Evolutionary conservation across 2,329 filamentous ascomycete species (phyloP).

Genomic region (Aspergillus texensis): DNA sequence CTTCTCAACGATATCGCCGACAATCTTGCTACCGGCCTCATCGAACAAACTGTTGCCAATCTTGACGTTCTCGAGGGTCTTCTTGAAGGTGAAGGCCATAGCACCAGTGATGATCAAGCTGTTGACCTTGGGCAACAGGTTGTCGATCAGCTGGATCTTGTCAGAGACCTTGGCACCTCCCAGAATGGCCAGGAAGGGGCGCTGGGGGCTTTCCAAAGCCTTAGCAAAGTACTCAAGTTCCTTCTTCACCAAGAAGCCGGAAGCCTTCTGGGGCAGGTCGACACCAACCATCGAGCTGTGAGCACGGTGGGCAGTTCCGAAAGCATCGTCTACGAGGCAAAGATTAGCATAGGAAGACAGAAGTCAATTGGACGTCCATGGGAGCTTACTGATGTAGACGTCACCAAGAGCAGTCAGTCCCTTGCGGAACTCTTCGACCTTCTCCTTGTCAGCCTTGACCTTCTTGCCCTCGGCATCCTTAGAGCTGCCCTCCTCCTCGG

Average conservation of each 20-base stretch:
- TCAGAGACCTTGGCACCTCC: slow-evolving; percentile 98
- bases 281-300: slow-evolving; percentile 99
- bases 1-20: slow-evolving; percentile 85
- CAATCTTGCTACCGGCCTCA: slow-evolving; percentile 89
- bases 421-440: slow-evolving; percentile 93
- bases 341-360: neutral
- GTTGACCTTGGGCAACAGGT: slow-evolving; percentile 97
- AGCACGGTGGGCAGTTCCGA: slow-evolving; percentile 95
- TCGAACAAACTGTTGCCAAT: slow-evolving; percentile 94
- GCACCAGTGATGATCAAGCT: slow-evolving; percentile 94
- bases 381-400: slow-evolving; percentile 85
- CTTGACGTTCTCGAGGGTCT: slow-evolving; percentile 86
- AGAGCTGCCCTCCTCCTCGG: slow-evolving; percentile 94
- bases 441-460: slow-evolving; percentile 92
- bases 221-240: slow-evolving; percentile 99
- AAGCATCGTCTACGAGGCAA: slow-evolving; percentile 78
- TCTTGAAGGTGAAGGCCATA: slow-evolving; percentile 99
- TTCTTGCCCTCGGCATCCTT: slow-evolving; percentile 96
- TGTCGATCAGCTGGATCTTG: slow-evolving; percentile 99
- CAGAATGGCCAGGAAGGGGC: slow-evolving; percentile 97
- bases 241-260: slow-evolving; percentile 99
- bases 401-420: slow-evolving; percentile 92
- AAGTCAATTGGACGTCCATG: neutral
- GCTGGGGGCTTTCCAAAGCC: slow-evolving; percentile 88
- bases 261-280: slow-evolving; percentile 92